Evolutionary conservation across 1,139 yeast genomes (phyloP).

Genomic region (Pichia terricola): DNA sequence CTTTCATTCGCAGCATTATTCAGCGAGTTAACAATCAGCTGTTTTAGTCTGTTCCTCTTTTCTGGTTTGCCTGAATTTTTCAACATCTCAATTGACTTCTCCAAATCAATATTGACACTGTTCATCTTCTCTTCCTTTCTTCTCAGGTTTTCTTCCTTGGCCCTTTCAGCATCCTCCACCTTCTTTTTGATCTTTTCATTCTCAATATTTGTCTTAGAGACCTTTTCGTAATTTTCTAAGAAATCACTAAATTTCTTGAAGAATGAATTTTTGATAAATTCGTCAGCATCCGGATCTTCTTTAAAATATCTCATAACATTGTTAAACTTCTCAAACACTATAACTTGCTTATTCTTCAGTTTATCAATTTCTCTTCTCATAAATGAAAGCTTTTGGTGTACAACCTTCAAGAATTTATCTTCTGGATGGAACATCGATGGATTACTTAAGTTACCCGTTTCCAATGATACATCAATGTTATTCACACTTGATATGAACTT

Average conservation of each 20-base stretch:
- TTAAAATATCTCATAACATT: constrained; percentile 66
- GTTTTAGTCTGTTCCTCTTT: constrained; percentile 20
- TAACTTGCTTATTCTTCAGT: constrained; percentile 50
- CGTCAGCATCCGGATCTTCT: constrained; percentile 60
- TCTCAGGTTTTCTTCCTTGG: constrained; percentile 40
- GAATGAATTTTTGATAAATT: constrained; percentile 60
- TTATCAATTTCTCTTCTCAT: constrained; percentile 62
- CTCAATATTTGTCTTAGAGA: constrained; percentile 63
- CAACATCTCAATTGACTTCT: constrained; percentile 58
- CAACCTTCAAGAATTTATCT: constrained; percentile 54
- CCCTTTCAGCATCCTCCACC: constrained; percentile 64
- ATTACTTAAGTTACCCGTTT: constrained; percentile 69
- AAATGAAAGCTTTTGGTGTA: constrained; percentile 55
- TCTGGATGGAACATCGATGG: constrained; percentile 65
- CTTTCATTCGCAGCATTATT: constrained; percentile 4
- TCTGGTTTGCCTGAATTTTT: constrained; percentile 63
- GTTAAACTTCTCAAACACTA: constrained; percentile 60
- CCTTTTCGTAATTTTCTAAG: constrained; percentile 64
- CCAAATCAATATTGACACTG: constrained; percentile 50
- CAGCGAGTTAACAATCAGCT: constrained; percentile 10
- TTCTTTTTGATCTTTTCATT: constrained; percentile 73
- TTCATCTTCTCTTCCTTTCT: constrained; percentile 20
- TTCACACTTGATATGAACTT: constrained; percentile 47
- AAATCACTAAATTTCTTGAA: constrained; percentile 73
- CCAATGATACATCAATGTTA: constrained; percentile 65